Base-by-base conservation (phyloP, 169 alveolate genomes). In the Besnoitia besnoiti region DNA sequence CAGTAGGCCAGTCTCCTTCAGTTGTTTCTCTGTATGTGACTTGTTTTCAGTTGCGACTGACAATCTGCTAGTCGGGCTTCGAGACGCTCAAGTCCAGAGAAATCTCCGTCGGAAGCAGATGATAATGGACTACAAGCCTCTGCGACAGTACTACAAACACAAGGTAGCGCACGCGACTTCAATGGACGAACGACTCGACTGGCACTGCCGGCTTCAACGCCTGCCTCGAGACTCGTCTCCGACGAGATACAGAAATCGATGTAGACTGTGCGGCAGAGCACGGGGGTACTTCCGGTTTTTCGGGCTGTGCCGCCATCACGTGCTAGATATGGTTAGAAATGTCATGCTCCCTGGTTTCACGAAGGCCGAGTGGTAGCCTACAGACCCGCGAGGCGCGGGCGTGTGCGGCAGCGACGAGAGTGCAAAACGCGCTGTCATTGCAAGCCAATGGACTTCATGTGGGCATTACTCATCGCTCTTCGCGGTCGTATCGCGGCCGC, bases 361-460 rank as follows among this genome's bases (percentile, higher is more conserved):
- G 7, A 91, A 82, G 42, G 94, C 94, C 21, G 89, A 80, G 55
- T 91, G 94, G 91, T 91, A 76, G 44, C n/a, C n/a, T n/a, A n/a
- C n/a, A n/a, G n/a, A n/a, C n/a, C n/a, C n/a, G n/a, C n/a, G n/a
- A n/a, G n/a, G n/a, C n/a, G n/a, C n/a, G n/a, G n/a, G n/a, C n/a
- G n/a, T n/a, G n/a, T n/a, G n/a, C n/a, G n/a, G n/a, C n/a, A n/a
- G n/a, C n/a, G n/a, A n/a, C n/a, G n/a, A n/a, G n/a, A n/a, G n/a
- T n/a, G n/a, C n/a, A n/a, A n/a, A n/a, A n/a, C n/a, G n/a, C n/a
- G n/a, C n/a, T n/a, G n/a, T n/a, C n/a, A n/a, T n/a, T n/a, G n/a
- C n/a, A n/a, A n/a, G n/a, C n/a, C n/a, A n/a, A n/a, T n/a, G n/a
- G n/a, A n/a, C n/a, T n/a, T n/a, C n/a, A n/a, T n/a, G n/a, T n/a